Conservation (phyloP, 1,139 yeast species). For the Yamadazyma spencermartinsiae region DNA sequence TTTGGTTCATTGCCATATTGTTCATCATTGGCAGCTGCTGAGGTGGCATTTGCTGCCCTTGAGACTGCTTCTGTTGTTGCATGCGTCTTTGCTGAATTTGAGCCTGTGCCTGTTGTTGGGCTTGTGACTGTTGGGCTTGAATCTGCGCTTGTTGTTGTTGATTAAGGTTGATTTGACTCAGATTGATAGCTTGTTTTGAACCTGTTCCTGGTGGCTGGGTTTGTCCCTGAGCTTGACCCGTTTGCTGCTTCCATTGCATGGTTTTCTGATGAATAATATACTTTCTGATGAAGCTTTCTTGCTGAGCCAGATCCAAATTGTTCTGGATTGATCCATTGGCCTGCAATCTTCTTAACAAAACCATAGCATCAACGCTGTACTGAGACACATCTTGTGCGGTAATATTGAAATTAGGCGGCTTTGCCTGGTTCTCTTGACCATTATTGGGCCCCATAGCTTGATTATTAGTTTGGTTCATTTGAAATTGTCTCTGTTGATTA, state of each 20-base stretch:
- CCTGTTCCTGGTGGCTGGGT: neutral
- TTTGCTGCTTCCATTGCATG: slow-evolving; percentile 42
- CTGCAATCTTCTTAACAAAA: slow-evolving; percentile 37
- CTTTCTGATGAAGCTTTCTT: slow-evolving; percentile 41
- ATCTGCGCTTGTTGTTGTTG: slow-evolving; percentile 15
- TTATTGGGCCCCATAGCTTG: slow-evolving; percentile 7
- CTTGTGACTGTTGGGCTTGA: slow-evolving; percentile 15
- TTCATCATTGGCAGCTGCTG: slow-evolving; percentile 22
- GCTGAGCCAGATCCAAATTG: slow-evolving; percentile 31
- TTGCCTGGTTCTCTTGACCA: slow-evolving; percentile 14
- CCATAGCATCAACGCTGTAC: slow-evolving; percentile 44
- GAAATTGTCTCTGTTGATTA: slow-evolving; percentile 8
- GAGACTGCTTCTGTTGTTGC: slow-evolving; percentile 6
- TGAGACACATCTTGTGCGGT: slow-evolving; percentile 45
- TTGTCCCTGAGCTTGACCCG: slow-evolving; percentile 19
- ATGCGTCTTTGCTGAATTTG: slow-evolving; percentile 18
- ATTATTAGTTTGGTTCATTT: slow-evolving; percentile 13
- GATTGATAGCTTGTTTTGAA: slow-evolving; percentile 2
- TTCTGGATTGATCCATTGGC: slow-evolving; percentile 39
- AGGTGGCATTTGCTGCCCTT: slow-evolving; percentile 5
- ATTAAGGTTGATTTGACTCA: slow-evolving; percentile 10
- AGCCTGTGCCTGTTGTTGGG: slow-evolving; percentile 16
- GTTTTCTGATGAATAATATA: slow-evolving; percentile 45
- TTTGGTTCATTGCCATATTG: slow-evolving; percentile 14
- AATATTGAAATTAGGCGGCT: slow-evolving; percentile 40